Base-by-base conservation (phyloP, 2,329 filamentous ascomycete genomes). In the Venturia aucupariae region DNA sequence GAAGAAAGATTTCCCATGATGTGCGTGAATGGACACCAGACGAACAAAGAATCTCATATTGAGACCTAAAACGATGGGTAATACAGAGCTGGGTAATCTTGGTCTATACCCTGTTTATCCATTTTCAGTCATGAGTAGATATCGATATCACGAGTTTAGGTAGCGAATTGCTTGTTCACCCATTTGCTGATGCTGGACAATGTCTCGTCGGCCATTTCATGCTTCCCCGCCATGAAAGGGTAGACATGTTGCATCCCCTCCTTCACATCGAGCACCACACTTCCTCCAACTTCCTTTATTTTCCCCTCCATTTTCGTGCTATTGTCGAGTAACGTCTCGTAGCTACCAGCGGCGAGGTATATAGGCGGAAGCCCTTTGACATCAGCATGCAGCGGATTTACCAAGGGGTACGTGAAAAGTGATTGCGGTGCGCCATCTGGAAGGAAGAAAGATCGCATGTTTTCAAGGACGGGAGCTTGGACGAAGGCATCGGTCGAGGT, bases 171-270 rank as follows among this genome's bases (percentile, higher is more conserved):
- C 32, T 44, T n/a, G 11, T 44, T 35, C 11, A 64, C 32, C 62
- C 62, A 64, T 17, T 64, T 59, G 7, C 62, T 48, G n/a, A 59
- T 42, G 24, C 38, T 64, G 17, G 3, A 15, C 39, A 64, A 32
- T 41, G 62, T 57, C 39, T 38, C 24, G 41, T 64, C 62, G 10
- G 62, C 62, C 46, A 32, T 41, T 32, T 55, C n/a, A 24, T 55
- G 35, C 27, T 41, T 64, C 13, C 62, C 62, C 22, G 62, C 62
- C 62, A 64, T 64, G n/a, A 64, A 64, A 13, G 46, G 27, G 22
- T 57, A 57, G 48, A 60, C 62, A 24, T 64, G 62, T 30, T 64
- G 62, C 62, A 46, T 39, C 13, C 62, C 62, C 30, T 64, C 62
- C n/a, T 30, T n/a, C 22, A 64, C 38, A 5, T 64, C 62, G 3